These are phyloP conservation scores for Artemisia tridentata DNA, from an alignment of 129 eudicot genomes.

Conservation along the genomic window DNA sequence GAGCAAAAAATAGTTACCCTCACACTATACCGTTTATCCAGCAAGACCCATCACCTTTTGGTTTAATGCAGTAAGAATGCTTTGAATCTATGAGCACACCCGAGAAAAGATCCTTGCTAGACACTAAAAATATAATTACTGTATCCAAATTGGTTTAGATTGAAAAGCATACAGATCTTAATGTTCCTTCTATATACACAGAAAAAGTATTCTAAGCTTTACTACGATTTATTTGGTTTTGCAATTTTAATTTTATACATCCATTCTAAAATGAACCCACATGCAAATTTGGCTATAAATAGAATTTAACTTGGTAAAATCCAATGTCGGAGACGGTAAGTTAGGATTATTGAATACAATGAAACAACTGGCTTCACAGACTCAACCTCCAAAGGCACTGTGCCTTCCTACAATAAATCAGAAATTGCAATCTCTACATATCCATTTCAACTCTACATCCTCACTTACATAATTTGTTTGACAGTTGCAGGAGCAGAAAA, in stretches of 20 bases:
- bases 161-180: background rate
- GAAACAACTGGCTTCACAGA: no score
- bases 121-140: background rate
- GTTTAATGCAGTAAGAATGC: background rate
- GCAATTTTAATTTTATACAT: background rate
- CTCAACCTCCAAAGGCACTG: no score
- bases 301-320: no score
- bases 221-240: background rate
- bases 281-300: no score
- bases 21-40: background rate
- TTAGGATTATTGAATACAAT: no score
- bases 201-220: background rate
- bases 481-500: background rate
- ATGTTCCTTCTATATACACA: background rate
- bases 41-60: slow-evolving; percentile 9
- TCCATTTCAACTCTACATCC: no score
- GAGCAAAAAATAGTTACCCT: background rate
- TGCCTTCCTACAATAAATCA: no score
- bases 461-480: no score
- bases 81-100: no score
- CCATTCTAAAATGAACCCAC: background rate
- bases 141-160: background rate
- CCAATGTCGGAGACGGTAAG: no score
- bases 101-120: background rate
- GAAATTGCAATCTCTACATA: no score